Percentiles rank a stretch among this genome's conserved stretches.
These are phyloP conservation scores for Kwoniella shivajii DNA, from an alignment of 1,284 basidiomycete species.

Conservation along the genomic window DNA sequence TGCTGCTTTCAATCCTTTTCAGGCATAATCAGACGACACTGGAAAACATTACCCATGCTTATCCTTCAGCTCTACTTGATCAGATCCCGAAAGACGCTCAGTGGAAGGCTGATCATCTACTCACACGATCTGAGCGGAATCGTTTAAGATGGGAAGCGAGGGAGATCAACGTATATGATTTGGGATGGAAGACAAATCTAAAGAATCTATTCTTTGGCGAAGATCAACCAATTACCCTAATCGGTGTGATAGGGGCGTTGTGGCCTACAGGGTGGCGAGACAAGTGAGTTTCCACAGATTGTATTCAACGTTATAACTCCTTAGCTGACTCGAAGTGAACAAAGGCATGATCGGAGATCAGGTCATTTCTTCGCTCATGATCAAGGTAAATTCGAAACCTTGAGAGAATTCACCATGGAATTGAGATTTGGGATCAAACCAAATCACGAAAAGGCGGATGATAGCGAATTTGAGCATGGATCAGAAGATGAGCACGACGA, in stretches of 20 bases:
- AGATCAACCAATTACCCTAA: not conserved
- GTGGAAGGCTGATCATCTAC: conserved; percentile 66
- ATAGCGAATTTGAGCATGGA: not conserved
- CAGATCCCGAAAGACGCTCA: conserved; percentile 2
- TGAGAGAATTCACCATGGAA: conserved; percentile 7
- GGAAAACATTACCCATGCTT: conserved; percentile 75
- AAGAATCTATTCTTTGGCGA: conserved; percentile 30
- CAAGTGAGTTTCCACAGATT: conserved; percentile 7
- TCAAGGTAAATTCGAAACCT: conserved; percentile 22
- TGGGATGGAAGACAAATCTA: conserved; percentile 70
- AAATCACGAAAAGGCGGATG: not conserved
- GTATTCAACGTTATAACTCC: not conserved
- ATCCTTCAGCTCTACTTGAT: conserved; percentile 53
- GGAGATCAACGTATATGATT: conserved; percentile 69
- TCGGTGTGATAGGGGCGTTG: conserved; percentile 12
- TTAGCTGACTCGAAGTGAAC: not conserved
- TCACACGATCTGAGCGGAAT: conserved; percentile 68
- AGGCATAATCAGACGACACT: conserved; percentile 86
- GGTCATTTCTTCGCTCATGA: conserved; percentile 46
- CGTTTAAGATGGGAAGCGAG: conserved; percentile 69
- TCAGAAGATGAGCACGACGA: not conserved
- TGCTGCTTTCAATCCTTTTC: not conserved
- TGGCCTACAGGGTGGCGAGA: conserved; percentile 17
- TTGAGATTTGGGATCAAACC: conserved; percentile 5
- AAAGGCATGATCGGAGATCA: conserved; percentile 16